Base-by-base conservation (phyloP, 169 alveolate species). In the Plasmodium vinckei region DNA sequence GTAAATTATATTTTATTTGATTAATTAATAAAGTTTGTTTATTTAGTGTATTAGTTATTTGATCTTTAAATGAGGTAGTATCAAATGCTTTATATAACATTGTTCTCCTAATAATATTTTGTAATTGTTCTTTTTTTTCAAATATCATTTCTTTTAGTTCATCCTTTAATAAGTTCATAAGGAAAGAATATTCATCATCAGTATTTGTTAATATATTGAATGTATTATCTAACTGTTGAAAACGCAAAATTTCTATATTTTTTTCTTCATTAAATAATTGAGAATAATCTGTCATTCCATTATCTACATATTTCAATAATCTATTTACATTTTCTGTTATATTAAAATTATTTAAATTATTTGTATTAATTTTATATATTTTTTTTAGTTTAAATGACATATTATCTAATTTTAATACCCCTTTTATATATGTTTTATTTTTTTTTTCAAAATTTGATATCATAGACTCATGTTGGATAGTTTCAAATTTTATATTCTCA, bases 401-500 rank as follows among this genome's bases (percentile, higher is more conserved):
- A 56, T 86, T 86, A 65, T 86, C 91, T 53, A 86, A 57, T 86
- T 86, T 63, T 19, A 86, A 33, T 23, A 71, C 87, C 1, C 91
- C 91, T 73, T 70, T 68, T 21, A 86, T 86, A 23, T 69, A 73
- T 19, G 9, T 69, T 71, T 86, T 86, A 59, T 47, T 86, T 42
- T 86, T 86, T 12, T 69, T 70, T 63, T 86, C 91, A n/a, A 70
- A 57, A n/a, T 64, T 17, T 7, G 77, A 15, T 56, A 86, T 71
- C 73, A 54, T 59, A 27, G 73, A 57, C 60, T 86, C 91, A 59
- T 86, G 77, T 51, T 86, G 77, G 15, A 86, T 56, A 2, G 91
- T 86, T 69, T 86, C 91, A 63, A 86, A 86, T 86, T 86, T 86
- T 1, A 86, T 86, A 53, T 59, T 70, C 27, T 86, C 91, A 44